Evolutionary conservation across 75 land plant genomes (phyloP).

Genomic region (Isoetes taiwanensis): DNA sequence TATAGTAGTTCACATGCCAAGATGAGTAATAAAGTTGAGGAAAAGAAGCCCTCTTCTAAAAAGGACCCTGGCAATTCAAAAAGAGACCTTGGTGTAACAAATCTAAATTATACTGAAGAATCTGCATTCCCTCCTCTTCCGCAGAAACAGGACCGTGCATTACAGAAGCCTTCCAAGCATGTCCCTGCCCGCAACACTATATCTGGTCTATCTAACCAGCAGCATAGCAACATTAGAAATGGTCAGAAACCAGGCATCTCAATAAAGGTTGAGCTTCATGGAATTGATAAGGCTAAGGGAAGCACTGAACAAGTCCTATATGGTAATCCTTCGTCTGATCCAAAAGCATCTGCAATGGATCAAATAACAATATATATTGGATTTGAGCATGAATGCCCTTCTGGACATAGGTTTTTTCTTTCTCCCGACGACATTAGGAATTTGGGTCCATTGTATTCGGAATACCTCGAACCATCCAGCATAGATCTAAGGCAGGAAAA

Average conservation of each 20-base stretch:
- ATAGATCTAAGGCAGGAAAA: constrained; percentile 5
- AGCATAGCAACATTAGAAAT: too few relatives aligned
- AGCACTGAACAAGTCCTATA: too few relatives aligned
- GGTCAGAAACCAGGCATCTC: too few relatives aligned
- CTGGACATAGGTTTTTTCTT: constrained; percentile 83
- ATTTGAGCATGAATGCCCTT: constrained; percentile 94
- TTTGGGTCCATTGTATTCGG: constrained; percentile 32
- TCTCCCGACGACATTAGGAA: constrained; percentile 49
- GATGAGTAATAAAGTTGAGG: constrained; percentile 18
- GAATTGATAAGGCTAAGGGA: too few relatives aligned
- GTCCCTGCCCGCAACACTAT: too few relatives aligned
- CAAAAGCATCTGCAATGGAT: constrained; percentile 17
- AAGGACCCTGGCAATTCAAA: constrained; percentile 36
- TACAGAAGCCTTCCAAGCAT: too few relatives aligned
- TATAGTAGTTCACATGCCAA: constrained; percentile 10
- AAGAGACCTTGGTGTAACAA: constrained; percentile 62
- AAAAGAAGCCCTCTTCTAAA: constrained; percentile 8
- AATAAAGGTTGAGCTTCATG: too few relatives aligned
- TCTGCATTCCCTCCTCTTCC: constrained; percentile 70
- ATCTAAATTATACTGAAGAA: constrained; percentile 33
- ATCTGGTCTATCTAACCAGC: too few relatives aligned
- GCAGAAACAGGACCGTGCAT: constrained; percentile 37
- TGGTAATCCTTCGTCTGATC: too few relatives aligned
- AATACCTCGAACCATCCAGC: too few relatives aligned
- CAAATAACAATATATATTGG: constrained; percentile 51